Conservation (phyloP, 805 yeast genomes). For the Metschnikowia similis region DNA sequence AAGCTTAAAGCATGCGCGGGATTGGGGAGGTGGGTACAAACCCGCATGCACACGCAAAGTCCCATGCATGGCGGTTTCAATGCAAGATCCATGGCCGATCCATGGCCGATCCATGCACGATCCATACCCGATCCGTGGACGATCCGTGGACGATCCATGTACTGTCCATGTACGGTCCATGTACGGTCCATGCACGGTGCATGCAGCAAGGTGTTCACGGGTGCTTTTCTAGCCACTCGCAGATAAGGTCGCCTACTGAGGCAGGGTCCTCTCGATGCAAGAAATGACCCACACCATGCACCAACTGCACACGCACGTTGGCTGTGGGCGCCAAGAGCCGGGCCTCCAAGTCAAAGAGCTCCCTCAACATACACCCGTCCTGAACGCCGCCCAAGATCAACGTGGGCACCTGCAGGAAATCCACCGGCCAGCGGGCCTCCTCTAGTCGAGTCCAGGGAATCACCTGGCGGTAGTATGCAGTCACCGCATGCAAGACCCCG, state of each 20-base stretch:
- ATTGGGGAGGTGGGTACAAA: too few relatives aligned
- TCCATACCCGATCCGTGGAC: too few relatives aligned
- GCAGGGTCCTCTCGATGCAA: slow-evolving; percentile 37
- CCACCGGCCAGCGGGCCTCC: slow-evolving; percentile 23
- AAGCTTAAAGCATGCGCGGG: too few relatives aligned
- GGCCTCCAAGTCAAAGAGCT: slow-evolving; percentile 24
- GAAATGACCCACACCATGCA: slow-evolving; percentile 34
- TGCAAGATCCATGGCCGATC: too few relatives aligned
- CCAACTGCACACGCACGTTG: slow-evolving; percentile 23
- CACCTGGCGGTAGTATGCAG: slow-evolving; percentile 36
- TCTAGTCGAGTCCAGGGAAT: slow-evolving; percentile 15
- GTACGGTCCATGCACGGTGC: too few relatives aligned
- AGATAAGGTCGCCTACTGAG: slow-evolving; percentile 21
- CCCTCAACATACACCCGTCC: slow-evolving; percentile 37
- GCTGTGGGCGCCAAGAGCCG: slow-evolving; percentile 15
- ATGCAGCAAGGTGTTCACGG: neutral
- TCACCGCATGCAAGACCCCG: slow-evolving; percentile 29
- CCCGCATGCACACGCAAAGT: too few relatives aligned
- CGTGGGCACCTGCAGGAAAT: slow-evolving; percentile 34
- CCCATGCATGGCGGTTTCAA: too few relatives aligned
- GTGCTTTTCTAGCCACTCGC: slow-evolving; percentile 26
- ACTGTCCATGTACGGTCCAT: too few relatives aligned
- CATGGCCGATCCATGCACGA: too few relatives aligned
- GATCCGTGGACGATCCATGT: too few relatives aligned
- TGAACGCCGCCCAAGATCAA: slow-evolving; percentile 32